Percentiles rank a stretch among this genome's conserved stretches.
These are phyloP conservation scores for Trichosporon sp. DNA, from an alignment of 1,284 basidiomycete species.

Conservation along the genomic window DNA sequence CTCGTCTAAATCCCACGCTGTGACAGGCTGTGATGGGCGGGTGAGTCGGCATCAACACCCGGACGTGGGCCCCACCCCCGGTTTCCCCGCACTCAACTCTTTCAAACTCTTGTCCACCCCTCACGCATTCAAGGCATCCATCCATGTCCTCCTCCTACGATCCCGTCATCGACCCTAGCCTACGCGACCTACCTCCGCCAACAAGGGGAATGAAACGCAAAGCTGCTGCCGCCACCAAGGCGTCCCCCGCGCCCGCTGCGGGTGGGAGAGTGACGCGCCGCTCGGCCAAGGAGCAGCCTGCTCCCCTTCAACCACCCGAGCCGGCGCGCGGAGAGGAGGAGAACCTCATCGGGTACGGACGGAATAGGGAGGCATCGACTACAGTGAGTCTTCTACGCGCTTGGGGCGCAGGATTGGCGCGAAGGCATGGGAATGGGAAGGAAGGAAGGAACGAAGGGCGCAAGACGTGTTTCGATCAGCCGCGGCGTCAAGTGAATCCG, in stretches of 20 bases:
- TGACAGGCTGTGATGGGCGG: not conserved
- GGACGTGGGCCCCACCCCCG: conserved; percentile 29
- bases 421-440: not conserved
- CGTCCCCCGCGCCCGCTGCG: not conserved
- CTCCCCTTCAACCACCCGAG: conserved; percentile 25
- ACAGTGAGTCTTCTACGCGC: conserved; percentile 23
- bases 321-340: conserved; percentile 46
- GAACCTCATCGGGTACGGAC: conserved; percentile 40
- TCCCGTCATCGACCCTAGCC: conserved; percentile 27
- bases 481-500: not conserved
- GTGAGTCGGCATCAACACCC: conserved; percentile 14
- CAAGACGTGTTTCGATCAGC: not conserved
- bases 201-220: conserved; percentile 28
- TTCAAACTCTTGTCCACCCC: conserved; percentile 1
- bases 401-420: not conserved
- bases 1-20: conserved; percentile 7
- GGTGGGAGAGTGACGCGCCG: conserved; percentile 17
- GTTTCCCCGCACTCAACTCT: conserved; percentile 10
- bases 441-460: not conserved
- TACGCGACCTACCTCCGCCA: conserved; percentile 24
- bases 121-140: not conserved
- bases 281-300: conserved; percentile 1
- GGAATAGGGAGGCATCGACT: conserved; percentile 27
- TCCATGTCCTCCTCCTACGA: conserved; percentile 19
- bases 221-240: conserved; percentile 3